Percentiles rank a stretch among this genome's conserved stretches.
These are phyloP conservation scores for Nicotiana knightiana DNA, from an alignment of 257 asterid genomes.

Conservation along the genomic window DNA sequence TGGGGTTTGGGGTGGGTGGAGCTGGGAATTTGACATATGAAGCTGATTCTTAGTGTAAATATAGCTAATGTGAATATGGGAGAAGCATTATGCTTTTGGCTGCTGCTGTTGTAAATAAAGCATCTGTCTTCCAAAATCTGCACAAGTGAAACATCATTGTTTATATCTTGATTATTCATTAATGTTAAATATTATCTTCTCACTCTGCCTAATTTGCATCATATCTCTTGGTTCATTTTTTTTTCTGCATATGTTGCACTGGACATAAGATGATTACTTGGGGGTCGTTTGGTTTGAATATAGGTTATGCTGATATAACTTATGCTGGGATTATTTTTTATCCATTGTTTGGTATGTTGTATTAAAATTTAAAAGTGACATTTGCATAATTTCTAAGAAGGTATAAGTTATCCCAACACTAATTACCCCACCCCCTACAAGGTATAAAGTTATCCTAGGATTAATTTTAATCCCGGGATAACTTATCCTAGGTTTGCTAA, in stretches of 20 bases:
- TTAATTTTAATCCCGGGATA: no score
- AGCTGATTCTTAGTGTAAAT: constrained; percentile 27
- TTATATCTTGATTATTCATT: not conserved
- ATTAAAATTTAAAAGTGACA: no score
- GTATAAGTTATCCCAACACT: no score
- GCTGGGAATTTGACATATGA: constrained; percentile 14
- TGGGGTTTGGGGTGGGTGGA: not conserved
- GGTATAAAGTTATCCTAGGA: no score
- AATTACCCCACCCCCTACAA: no score
- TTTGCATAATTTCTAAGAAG: no score
- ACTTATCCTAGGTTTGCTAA: no score
- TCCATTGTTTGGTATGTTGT: no score
- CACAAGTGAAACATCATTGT: constrained; percentile 6
- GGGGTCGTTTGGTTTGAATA: no score
- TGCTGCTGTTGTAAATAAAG: constrained; percentile 30
- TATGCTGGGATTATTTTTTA: no score
- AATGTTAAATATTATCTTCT: constrained; percentile 2
- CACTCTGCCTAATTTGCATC: not conserved
- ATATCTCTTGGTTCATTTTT: not conserved
- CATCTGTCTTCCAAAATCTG: not conserved
- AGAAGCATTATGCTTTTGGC: constrained; percentile 12
- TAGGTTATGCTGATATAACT: no score
- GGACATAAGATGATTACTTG: not conserved
- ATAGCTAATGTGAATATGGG: constrained; percentile 23
- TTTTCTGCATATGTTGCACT: not conserved